Evolutionary conservation across 2,329 filamentous ascomycete species (phyloP), one percentile per base, ranked within the genome.

Genomic region (Dactylellina cionopaga): DNA sequence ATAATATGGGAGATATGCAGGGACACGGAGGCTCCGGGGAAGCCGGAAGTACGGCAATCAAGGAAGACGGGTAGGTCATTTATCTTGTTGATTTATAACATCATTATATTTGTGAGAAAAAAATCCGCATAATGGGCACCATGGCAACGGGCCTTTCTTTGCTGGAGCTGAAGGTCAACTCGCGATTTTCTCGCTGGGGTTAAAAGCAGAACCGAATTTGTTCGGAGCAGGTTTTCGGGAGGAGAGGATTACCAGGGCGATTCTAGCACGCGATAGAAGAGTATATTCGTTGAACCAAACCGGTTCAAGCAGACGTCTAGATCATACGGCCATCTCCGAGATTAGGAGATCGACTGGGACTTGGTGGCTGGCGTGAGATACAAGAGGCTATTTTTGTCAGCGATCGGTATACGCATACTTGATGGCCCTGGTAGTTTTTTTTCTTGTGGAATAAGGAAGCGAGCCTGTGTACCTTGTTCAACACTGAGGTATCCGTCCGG

Each of bases 51-150:
- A 88, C 90, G 74, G 90, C 89, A 72, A 91, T 93, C 65, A 96
- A 96, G 82, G 92, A 96, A 87, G 92, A 96, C 80, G 92, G 92
- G 92, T 96, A 89, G 93, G 92, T 88, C 51, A 52, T 62, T 71
- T 29, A 46, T 44, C 76, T 74, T 75, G 39, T 64, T 56, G 25
- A 44, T 56, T 54, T 22, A n/a, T n/a, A n/a, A n/a, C n/a, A n/a
- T 29, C 37, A 46, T 27, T 63, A 63, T 59, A 49, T 29, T 59
- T 55, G 69, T 69, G 62, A 65, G 25, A 51, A 19, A 33, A 62
- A 56, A 55, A 35, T 60, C 27, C 62, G 25, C 35, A 19, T 44
- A 29, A 31, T 54, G 33, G 46, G 58, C 25, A 22, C 47, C 66
- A 64, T 64, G 52, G 43, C 58, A 47, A 52, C 25, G 33, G 62